Evolutionary conservation across 495 filamentous ascomycete genomes (phyloP), one percentile per base, ranked within the genome.

Genomic region (Talaromyces stipitatus): DNA sequence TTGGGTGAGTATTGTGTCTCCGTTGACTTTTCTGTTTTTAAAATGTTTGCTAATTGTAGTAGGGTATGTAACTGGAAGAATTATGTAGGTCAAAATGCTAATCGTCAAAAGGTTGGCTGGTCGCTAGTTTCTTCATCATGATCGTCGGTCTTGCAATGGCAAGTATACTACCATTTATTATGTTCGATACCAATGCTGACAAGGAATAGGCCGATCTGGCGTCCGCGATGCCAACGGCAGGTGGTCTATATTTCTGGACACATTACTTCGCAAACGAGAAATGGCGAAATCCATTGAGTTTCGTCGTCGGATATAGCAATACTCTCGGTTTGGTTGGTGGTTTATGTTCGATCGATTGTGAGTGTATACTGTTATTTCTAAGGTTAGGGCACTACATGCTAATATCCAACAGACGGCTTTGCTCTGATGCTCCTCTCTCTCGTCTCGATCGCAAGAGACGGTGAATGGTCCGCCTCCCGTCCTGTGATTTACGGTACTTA

Each of bases 301-400:
- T 87, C 63, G 65, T 89, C 26, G 85, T 89, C 24, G 85, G 85
- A 18, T 89, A 88, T 61, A 86, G 82, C 67, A 89, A 89, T 61
- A 89, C 80, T 1, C 68, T 89, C 20, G 85, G 85, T 1, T 65
- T 88, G 9, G 74, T 88, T 27, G 84, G 83, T 26, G 85, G 85
- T 11, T 68, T 85, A 20, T 84, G 81, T 62, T 82, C 79, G 20
- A 75, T 84, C 45, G 81, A 85, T 54, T 85, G 80, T 77, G 64
- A 60, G 62, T 59, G 1, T 12, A 11, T 46, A 10, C 16, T 59
- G 58, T 33, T 29, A 20, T 4, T 45, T 20, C 5, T 45, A 9
- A 45, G 4, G 11, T 12, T 29, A 11, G 47, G n/a, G n/a, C 11
- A 26, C 12, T 22, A 11, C 14, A 47, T 14, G 29, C 50, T 36